phyloP scores from a whole-genome alignment of 441 rosid species.

The Euphorbia celastroides region DNA sequence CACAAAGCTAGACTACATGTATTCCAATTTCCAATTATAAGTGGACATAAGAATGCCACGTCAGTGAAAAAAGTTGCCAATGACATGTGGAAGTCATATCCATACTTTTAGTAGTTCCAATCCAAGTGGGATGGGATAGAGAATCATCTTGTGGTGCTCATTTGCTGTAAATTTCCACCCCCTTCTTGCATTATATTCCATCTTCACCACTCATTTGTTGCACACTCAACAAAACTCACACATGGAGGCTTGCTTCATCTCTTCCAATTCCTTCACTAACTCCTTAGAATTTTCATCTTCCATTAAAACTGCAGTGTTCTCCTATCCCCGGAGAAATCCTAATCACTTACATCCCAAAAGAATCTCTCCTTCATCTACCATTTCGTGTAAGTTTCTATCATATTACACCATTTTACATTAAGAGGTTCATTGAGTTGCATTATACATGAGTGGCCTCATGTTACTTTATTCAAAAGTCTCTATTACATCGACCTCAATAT shows the following conservation, averaged over 20 bases:
- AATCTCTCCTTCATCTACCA: conserved; percentile 29
- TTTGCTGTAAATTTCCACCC: background rate
- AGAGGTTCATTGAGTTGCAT: too few relatives aligned
- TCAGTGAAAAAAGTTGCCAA: too few relatives aligned
- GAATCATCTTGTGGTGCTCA: conserved; percentile 37
- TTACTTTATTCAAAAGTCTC: too few relatives aligned
- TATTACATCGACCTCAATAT: too few relatives aligned
- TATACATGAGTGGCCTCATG: too few relatives aligned
- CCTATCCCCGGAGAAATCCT: conserved; percentile 31
- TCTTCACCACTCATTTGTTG: background rate
- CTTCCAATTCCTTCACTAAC: conserved; percentile 54
- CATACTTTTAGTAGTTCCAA: conserved; percentile 21
- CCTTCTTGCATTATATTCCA: background rate
- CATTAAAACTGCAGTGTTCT: conserved; percentile 36
- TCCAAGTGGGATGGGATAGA: conserved; percentile 15
- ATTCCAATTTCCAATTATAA: background rate
- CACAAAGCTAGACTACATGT: background rate
- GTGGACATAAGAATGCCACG: too few relatives aligned
- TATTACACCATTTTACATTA: too few relatives aligned
- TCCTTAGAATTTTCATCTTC: conserved; percentile 35
- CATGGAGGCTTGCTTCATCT: conserved; percentile 80
- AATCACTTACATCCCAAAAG: conserved; percentile 30
- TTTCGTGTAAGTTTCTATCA: conserved; percentile 38
- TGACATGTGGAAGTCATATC: conserved; percentile 39
- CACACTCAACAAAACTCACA: conserved; percentile 6